Conservation (phyloP, 2,329 filamentous ascomycete genomes). For the Phialocephala subalpina region DNA sequence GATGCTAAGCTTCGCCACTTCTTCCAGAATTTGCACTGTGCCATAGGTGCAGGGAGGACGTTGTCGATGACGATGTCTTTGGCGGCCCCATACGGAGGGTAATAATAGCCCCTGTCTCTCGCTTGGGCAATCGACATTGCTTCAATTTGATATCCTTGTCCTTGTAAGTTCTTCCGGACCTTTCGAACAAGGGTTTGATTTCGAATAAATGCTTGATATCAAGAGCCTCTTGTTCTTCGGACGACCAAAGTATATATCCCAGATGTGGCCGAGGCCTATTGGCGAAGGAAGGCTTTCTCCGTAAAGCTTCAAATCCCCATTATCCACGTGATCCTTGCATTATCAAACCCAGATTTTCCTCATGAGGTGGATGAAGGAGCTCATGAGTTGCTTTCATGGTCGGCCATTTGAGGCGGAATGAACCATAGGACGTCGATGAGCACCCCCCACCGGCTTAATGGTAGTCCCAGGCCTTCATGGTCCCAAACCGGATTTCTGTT, state of each 20-base stretch:
- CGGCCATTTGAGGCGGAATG: neutral
- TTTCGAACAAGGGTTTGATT: conserved; percentile 19
- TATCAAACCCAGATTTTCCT: neutral
- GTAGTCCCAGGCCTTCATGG: neutral
- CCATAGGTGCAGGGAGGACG: conserved; percentile 8
- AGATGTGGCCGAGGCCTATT: conserved; percentile 3
- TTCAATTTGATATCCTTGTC: conserved; percentile 31
- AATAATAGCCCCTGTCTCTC: conserved; percentile 29
- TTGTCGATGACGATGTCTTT: conserved; percentile 22
- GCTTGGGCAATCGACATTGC: conserved; percentile 33
- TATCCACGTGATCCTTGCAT: neutral
- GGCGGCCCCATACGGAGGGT: conserved; percentile 14
- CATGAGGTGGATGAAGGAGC: neutral
- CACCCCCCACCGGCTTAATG: neutral
- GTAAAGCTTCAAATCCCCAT: neutral
- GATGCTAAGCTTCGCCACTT: conserved; percentile 12
- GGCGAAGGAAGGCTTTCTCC: conserved; percentile 1
- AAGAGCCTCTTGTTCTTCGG: conserved; percentile 15
- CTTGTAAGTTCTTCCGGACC: conserved; percentile 20
- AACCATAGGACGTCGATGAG: neutral
- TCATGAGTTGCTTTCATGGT: too few relatives aligned
- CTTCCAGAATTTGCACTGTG: conserved; percentile 11
- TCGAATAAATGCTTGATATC: conserved; percentile 29
- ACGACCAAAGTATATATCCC: conserved; percentile 7
- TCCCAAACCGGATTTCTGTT: conserved; percentile 5